phyloP scores from a whole-genome alignment of 1,139 yeast genomes.

The Yueomyces sp. region DNA sequence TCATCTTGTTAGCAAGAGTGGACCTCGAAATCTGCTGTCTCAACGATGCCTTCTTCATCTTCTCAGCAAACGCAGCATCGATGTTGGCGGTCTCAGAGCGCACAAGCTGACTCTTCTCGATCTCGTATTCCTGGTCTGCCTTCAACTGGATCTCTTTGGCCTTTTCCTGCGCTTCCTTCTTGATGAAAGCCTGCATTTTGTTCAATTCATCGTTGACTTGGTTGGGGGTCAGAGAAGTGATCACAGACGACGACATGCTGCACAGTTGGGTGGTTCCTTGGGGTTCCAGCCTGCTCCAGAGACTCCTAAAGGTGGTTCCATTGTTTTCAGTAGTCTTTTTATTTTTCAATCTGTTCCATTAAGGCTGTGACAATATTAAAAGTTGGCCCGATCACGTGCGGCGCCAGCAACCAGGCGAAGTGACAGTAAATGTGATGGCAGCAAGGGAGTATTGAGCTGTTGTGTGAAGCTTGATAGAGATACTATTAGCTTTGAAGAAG shows the following conservation, averaged over 20 bases:
- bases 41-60: slow-evolving; percentile 80
- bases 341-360: no score
- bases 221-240: slow-evolving; percentile 23
- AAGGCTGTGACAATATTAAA: no score
- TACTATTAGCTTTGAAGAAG: no score
- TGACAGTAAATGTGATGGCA: no score
- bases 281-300: no score
- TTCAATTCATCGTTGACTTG: slow-evolving; percentile 90
- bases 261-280: no score
- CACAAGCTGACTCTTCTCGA: slow-evolving; percentile 90
- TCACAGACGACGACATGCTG: slow-evolving; percentile 11
- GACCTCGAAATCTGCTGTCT: slow-evolving; percentile 94
- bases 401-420: no score
- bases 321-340: no score
- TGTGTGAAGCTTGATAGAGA: no score
- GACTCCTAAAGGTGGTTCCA: no score
- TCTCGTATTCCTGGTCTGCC: slow-evolving; percentile 97
- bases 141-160: slow-evolving; percentile 91
- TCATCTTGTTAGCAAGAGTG: slow-evolving; percentile 86
- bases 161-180: slow-evolving; percentile 97
- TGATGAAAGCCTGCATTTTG: slow-evolving; percentile 97
- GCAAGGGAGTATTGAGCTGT: no score
- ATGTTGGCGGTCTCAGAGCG: slow-evolving; percentile 85
- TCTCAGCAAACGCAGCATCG: slow-evolving; percentile 68
- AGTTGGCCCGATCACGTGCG: no score